Conservation (phyloP, 148 eudicot genomes). For the Cornus suecica region DNA sequence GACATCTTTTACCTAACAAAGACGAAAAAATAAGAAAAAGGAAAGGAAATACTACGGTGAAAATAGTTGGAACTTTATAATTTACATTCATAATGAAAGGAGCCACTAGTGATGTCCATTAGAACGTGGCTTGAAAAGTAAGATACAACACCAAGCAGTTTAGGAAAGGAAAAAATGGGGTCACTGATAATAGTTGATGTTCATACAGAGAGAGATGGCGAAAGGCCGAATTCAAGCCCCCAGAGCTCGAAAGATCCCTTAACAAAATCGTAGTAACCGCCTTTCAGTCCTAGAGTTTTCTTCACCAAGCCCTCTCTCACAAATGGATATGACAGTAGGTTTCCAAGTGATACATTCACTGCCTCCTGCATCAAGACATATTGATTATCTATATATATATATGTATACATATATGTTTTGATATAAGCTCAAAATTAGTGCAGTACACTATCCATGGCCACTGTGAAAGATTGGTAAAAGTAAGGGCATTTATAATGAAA, state of each 20-base stretch:
- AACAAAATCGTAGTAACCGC: constrained; percentile 88
- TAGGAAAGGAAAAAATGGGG: constrained; percentile 15
- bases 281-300: constrained; percentile 73
- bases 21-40: constrained; percentile 12
- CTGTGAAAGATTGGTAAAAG: too few relatives aligned
- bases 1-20: constrained; percentile 85
- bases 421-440: too few relatives aligned
- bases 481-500: too few relatives aligned
- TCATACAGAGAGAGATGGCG: constrained; percentile 86
- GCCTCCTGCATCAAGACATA: constrained; percentile 62
- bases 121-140: constrained; percentile 8
- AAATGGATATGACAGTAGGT: constrained; percentile 83
- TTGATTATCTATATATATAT: too few relatives aligned
- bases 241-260: constrained; percentile 92
- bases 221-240: constrained; percentile 86
- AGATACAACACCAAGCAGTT: constrained; percentile 27
- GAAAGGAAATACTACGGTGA: constrained; percentile 28
- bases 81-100: background rate
- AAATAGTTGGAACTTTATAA: constrained; percentile 2
- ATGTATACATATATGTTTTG: too few relatives aligned
- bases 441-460: too few relatives aligned
- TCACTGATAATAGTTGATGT: constrained; percentile 24
- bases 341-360: constrained; percentile 90
- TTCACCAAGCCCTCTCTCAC: constrained; percentile 92
- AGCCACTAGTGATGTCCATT: constrained; percentile 12